Conservation (phyloP, 1,284 basidiomycete species). For the Puccinia triticina region DNA sequence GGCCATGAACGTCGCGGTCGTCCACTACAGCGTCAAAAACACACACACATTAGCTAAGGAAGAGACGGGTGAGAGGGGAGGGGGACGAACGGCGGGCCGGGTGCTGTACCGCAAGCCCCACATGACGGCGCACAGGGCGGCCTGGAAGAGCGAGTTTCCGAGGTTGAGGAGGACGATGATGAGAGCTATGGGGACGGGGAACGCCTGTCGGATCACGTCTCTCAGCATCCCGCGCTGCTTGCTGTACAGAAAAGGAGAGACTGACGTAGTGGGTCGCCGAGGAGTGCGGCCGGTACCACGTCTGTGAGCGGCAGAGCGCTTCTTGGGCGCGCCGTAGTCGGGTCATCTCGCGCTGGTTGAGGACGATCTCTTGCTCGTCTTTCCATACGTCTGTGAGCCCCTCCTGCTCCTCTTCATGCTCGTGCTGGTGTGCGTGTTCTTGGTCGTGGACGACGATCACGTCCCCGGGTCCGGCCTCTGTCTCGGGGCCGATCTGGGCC, state of each 20-base stretch:
- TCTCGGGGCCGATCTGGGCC: too few relatives aligned
- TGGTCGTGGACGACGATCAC: not conserved
- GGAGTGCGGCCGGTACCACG: conserved; percentile 49
- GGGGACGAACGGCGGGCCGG: conserved; percentile 30
- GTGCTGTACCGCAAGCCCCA: conserved; percentile 48
- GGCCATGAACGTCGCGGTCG: conserved; percentile 45
- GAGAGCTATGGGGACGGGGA: conserved; percentile 32
- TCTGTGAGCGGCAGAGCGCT: conserved; percentile 39
- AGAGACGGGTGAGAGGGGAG: not conserved
- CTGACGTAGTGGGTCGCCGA: conserved; percentile 48
- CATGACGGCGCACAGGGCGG: conserved; percentile 49
- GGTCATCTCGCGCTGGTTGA: not conserved
- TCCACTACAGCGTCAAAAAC: conserved; percentile 34
- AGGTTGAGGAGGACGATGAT: conserved; percentile 36
- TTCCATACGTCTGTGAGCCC: conserved; percentile 4
- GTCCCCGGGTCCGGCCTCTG: not conserved
- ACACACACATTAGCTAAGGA: not conserved
- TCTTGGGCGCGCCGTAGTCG: not conserved
- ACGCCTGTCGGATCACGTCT: conserved; percentile 28
- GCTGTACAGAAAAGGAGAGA: too few relatives aligned
- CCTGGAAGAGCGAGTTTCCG: conserved; percentile 51
- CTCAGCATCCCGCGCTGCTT: too few relatives aligned
- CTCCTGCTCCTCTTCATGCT: too few relatives aligned
- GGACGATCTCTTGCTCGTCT: conserved; percentile 20
- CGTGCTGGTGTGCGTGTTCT: not conserved